A percentile compares a stretch with the other conserved stretches of the same genome.
Evolutionary conservation across 1,284 basidiomycete species (phyloP).

Genomic region (Vanrija humicola): DNA sequence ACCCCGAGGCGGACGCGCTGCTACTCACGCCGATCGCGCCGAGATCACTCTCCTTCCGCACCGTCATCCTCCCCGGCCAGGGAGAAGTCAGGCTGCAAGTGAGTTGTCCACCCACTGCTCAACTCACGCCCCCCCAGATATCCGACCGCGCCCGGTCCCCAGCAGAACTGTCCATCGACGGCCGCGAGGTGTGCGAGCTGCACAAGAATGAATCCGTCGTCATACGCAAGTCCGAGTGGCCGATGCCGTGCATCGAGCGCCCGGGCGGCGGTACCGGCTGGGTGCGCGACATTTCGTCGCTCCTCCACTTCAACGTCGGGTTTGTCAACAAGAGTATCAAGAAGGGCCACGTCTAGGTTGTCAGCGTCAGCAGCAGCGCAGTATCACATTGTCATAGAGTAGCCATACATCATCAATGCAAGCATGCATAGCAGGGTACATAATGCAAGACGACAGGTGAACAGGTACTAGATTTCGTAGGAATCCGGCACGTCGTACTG

Average conservation of each 20-base stretch:
- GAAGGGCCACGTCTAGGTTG: not conserved
- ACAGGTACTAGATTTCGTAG: conserved; percentile 8
- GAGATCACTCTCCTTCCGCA: conserved; percentile 84
- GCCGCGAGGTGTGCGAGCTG: conserved; percentile 73
- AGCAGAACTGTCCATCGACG: conserved; percentile 89
- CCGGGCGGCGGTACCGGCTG: conserved; percentile 86
- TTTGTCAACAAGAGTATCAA: conserved; percentile 68
- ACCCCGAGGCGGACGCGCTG: conserved; percentile 83
- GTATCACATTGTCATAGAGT: not conserved
- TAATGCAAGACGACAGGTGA: not conserved
- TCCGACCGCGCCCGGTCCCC: conserved; percentile 77
- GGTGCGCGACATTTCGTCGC: conserved; percentile 92
- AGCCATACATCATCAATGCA: not conserved
- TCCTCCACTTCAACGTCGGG: conserved; percentile 85
- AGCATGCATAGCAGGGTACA: not conserved
- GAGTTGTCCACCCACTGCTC: conserved; percentile 38
- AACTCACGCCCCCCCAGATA: conserved; percentile 57
- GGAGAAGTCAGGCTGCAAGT: conserved; percentile 78
- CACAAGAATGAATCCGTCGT: conserved; percentile 78
- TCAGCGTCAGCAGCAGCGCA: not conserved
- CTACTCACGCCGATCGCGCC: conserved; percentile 94
- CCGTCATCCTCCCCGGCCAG: conserved; percentile 79
- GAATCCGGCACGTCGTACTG: conserved; percentile 1
- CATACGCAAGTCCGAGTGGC: conserved; percentile 78
- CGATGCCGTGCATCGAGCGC: conserved; percentile 87